Evolutionary conservation across 2,329 filamentous ascomycete species (phyloP).

Genomic region (Drechslerella dactyloides): DNA sequence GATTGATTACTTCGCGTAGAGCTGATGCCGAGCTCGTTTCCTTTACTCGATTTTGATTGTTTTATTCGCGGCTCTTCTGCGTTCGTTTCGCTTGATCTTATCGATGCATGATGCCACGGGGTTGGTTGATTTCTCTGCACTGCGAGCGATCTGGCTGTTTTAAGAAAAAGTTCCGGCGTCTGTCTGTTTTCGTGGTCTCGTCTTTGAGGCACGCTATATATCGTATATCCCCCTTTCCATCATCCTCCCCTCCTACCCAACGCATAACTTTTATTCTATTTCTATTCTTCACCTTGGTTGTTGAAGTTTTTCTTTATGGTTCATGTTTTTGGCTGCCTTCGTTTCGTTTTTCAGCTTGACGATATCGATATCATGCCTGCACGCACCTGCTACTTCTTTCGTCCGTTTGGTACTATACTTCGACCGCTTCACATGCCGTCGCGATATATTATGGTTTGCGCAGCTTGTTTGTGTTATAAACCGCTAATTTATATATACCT

Average conservation of each 20-base stretch:
- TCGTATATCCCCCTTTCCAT: not conserved
- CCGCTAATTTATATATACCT: too few species aligned
- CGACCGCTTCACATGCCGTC: too few species aligned
- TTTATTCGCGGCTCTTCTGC: constrained; percentile 27
- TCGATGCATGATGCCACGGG: constrained; percentile 21
- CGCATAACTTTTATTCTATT: not conserved
- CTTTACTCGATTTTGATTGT: constrained; percentile 28
- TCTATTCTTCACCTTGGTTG: constrained; percentile 5
- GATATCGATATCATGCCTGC: constrained; percentile 15
- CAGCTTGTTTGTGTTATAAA: too few species aligned
- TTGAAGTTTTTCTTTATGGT: not conserved
- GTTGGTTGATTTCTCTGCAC: constrained; percentile 21
- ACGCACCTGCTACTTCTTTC: too few species aligned
- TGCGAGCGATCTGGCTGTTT: constrained; percentile 22
- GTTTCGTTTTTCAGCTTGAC: constrained; percentile 7
- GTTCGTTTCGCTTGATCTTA: constrained; percentile 18
- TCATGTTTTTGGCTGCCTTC: not conserved
- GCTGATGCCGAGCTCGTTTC: constrained; percentile 41
- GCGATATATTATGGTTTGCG: too few species aligned
- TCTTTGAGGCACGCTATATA: not conserved
- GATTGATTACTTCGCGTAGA: constrained; percentile 34
- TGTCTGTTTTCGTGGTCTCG: not conserved
- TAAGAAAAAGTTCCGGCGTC: constrained; percentile 39
- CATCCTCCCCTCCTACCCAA: not conserved
- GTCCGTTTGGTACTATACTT: too few species aligned